Base-by-base conservation (phyloP, 768 basidiomycete genomes). In the Arthromyces matolae region DNA sequence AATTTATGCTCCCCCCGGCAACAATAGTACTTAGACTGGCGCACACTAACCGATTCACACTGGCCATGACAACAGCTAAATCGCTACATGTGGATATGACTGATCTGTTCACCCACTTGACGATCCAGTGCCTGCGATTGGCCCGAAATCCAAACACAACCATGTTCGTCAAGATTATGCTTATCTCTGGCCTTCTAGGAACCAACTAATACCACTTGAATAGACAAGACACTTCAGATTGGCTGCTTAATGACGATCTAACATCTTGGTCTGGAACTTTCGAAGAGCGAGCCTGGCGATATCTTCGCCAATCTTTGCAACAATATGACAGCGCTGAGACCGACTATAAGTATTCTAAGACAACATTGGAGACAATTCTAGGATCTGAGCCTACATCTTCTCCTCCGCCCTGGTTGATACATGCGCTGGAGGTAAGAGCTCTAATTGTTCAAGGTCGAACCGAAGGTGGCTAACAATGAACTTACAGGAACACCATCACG, bases 31-130 rank as follows among this genome's bases (percentile, higher is more conserved):
- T 89, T 56, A 75, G 86, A 51, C 75, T 94, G 42, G 83, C 86
- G 4, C 89, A 96, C 62, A 70, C 77, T 35, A 89, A 84, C 52
- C 77, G 80, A 54, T 94, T 89, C 65, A 88, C 84, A 55, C 71
- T 79, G 42, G 95, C 95, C 3, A 79, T 95, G 65, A 67, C 80
- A 5, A 79, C 83, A 23, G 93, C 91, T 2, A 77, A 80, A 27
- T 80, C 79, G 36, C 77, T 96, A 33, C 73, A 80, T 27, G 81
- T 92, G 33, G 91, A 96, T 63, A 89, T 97, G 87, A 81, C 83
- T 3, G 86, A 91, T 52, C 59, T 95, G 9, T 95, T 98, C 60
- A 78, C 79, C 33, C 75, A 80, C 52, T 68, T 98, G 52, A 83
- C 92, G 0, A 72, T 70, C 29, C 84, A 90, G 60, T 96, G 93